Conservation (phyloP, 179 eudicot species). For the Beta corolliflora region DNA sequence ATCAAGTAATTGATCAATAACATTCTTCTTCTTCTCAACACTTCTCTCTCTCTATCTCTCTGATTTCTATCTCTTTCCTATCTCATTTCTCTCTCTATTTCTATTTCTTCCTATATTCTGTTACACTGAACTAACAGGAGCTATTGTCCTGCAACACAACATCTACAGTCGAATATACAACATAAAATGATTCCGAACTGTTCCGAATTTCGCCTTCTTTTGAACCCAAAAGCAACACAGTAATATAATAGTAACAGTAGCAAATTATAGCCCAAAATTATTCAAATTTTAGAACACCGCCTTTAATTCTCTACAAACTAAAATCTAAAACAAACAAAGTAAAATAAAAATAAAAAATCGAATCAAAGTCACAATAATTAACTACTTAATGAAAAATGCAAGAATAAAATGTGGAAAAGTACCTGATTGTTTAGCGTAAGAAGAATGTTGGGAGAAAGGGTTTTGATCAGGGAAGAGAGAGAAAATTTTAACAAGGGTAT, state of each 20-base stretch:
- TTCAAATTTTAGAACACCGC: neutral
- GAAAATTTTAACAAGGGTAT: constrained; percentile 11
- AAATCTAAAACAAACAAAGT: neutral
- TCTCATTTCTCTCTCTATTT: too few relatives aligned
- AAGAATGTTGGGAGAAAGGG: constrained; percentile 8
- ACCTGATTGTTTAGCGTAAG: neutral
- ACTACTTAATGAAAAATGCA: neutral
- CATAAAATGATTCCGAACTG: too few relatives aligned
- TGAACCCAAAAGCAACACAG: neutral
- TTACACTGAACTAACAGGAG: too few relatives aligned
- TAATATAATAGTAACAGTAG: neutral
- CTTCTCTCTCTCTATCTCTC: too few relatives aligned
- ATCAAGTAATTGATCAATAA: too few relatives aligned
- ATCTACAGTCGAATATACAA: too few relatives aligned
- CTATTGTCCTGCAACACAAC: too few relatives aligned
- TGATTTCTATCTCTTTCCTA: too few relatives aligned
- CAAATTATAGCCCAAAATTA: neutral
- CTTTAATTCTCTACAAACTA: neutral
- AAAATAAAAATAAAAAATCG: neutral
- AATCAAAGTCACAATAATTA: neutral
- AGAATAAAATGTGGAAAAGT: neutral
- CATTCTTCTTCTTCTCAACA: too few relatives aligned
- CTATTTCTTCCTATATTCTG: too few relatives aligned
- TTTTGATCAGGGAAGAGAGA: constrained; percentile 28
- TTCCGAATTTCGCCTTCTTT: neutral